phyloP scores from a whole-genome alignment of 108 stramenopile genomes.

The Ochromonas danica region DNA sequence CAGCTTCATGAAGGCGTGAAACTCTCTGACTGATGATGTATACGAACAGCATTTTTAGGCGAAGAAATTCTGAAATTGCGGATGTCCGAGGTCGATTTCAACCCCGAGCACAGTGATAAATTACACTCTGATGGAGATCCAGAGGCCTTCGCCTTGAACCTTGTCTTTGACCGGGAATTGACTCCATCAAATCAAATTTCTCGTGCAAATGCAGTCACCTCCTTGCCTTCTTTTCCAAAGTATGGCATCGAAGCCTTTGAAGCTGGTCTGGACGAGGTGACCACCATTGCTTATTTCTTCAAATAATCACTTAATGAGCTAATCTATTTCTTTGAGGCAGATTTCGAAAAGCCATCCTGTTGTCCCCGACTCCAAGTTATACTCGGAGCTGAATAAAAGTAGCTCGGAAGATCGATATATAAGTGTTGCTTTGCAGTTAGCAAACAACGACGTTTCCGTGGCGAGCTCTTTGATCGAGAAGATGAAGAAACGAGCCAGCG shows the following conservation, averaged over 20 bases:
- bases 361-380: not conserved
- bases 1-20: too few relatives aligned
- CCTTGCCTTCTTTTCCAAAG: too few relatives aligned
- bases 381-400: not conserved
- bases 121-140: not conserved
- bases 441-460: not conserved
- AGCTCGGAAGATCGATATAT: not conserved
- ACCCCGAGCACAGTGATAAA: constrained; percentile 13
- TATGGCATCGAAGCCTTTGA: constrained; percentile 27
- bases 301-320: not conserved
- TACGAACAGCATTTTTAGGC: not conserved
- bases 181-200: too few relatives aligned
- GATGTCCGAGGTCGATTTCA: constrained; percentile 6
- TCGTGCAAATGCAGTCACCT: too few relatives aligned
- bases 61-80: constrained; percentile 2
- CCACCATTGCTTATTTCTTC: not conserved
- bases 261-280: constrained; percentile 34
- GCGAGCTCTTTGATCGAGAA: not conserved
- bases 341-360: constrained; percentile 32
- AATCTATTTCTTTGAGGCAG: not conserved
- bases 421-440: constrained; percentile 11
- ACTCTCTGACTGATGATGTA: too few relatives aligned
- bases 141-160: too few relatives aligned
- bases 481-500: not conserved
- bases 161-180: too few relatives aligned